A percentile compares a stretch with the other conserved stretches of the same genome.
These are phyloP conservation scores for Salix caprea DNA, from an alignment of 345 rosid genomes.

Conservation along the genomic window DNA sequence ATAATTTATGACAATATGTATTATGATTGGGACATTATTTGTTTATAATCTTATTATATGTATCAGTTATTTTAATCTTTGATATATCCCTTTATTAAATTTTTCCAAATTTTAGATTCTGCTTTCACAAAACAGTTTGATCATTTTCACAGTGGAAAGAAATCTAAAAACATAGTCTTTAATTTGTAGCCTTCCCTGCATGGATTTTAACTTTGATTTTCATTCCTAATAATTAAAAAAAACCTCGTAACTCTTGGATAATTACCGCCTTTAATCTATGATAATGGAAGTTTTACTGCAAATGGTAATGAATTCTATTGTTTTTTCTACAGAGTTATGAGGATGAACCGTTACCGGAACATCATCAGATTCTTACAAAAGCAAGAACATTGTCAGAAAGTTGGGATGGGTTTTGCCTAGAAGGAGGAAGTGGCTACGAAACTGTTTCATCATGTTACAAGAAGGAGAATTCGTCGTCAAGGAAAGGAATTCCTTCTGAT, in stretches of 20 bases:
- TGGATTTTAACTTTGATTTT: not conserved
- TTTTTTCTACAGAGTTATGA: slow-evolving; percentile 67
- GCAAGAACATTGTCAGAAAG: slow-evolving; percentile 48
- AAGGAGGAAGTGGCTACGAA: slow-evolving; percentile 42
- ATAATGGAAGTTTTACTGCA: not conserved
- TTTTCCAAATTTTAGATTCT: not conserved
- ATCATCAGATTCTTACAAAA: slow-evolving; percentile 38
- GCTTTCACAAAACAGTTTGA: not conserved
- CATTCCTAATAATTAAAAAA: not conserved
- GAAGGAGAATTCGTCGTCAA: slow-evolving; percentile 47
- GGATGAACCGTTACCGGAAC: slow-evolving; percentile 54
- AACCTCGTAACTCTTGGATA: not conserved
- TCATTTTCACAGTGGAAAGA: not conserved
- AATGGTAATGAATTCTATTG: not conserved
- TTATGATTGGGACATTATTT: not conserved
- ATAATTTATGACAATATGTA: not conserved
- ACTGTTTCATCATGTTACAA: slow-evolving; percentile 49
- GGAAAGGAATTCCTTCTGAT: slow-evolving; percentile 47
- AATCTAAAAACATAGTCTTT: not conserved
- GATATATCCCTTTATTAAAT: not conserved
- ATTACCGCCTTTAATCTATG: not conserved
- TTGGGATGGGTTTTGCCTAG: slow-evolving; percentile 67
- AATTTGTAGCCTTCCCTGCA: not conserved
- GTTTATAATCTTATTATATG: not conserved
- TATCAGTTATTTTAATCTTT: not conserved